Evolutionary conservation across 169 alveolate species (phyloP).

Genomic region (Plasmodium inui): DNA sequence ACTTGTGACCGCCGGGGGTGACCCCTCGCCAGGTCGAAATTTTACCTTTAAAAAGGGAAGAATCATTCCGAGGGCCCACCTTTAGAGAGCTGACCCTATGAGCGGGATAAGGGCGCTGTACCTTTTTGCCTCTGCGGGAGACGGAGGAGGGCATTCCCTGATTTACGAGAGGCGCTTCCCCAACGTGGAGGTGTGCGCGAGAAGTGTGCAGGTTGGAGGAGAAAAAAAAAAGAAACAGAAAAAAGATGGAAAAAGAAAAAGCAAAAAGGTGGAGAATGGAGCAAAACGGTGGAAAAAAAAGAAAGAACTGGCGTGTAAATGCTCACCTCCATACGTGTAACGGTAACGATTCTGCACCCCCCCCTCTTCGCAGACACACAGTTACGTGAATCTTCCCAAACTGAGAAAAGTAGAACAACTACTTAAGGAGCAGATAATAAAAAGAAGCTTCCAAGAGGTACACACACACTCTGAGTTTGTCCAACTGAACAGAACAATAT

Average conservation of each 20-base stretch:
- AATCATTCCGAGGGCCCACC: background rate
- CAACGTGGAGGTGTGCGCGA: constrained; percentile 34
- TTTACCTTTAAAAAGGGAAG: background rate
- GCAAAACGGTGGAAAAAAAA: background rate
- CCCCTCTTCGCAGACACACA: background rate
- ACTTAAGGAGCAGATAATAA: constrained; percentile 25
- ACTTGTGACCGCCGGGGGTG: background rate
- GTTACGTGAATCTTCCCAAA: constrained; percentile 10
- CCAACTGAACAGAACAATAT: constrained; percentile 23
- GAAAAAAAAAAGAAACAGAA: background rate
- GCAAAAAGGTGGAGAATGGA: too few relatives aligned
- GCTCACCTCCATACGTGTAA: background rate
- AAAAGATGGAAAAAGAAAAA: background rate
- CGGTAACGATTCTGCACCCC: background rate
- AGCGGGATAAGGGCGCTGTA: constrained; percentile 24
- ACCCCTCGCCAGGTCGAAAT: background rate
- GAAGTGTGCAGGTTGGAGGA: constrained; percentile 12
- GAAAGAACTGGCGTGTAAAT: background rate
- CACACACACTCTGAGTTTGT: background rate
- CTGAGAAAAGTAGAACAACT: constrained; percentile 10
- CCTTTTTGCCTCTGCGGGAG: background rate
- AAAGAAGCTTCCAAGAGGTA: background rate
- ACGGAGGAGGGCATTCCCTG: background rate
- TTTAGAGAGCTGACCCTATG: background rate
- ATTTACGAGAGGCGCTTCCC: constrained; percentile 15